Percentiles rank a stretch among this genome's conserved stretches.
phyloP scores from a whole-genome alignment of 805 yeast species.

The Yamadazyma phyllophila region DNA sequence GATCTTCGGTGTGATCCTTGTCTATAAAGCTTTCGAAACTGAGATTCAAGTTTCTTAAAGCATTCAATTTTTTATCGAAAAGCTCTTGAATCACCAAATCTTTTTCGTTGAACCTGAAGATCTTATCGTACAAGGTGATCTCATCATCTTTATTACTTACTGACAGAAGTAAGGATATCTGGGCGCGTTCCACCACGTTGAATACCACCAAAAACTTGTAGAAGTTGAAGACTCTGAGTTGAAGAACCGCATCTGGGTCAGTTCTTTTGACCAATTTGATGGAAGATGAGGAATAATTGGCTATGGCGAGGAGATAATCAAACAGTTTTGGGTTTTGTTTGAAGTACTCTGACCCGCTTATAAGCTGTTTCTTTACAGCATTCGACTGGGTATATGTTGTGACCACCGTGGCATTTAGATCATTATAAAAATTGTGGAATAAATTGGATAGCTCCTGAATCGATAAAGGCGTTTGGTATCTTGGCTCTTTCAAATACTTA shows the following conservation, averaged over 20 bases:
- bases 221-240: constrained; percentile 39
- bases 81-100: constrained; percentile 37
- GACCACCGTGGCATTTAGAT: constrained; percentile 33
- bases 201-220: constrained; percentile 37
- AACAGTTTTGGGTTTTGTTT: constrained; percentile 27
- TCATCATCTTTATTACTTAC: constrained; percentile 24
- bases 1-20: constrained; percentile 9
- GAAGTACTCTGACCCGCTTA: constrained; percentile 28
- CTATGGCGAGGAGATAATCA: constrained; percentile 42
- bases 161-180: constrained; percentile 27
- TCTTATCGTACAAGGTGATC: constrained; percentile 34
- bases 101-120: constrained; percentile 37
- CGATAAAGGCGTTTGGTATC: constrained; percentile 41
- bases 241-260: constrained; percentile 36
- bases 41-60: constrained; percentile 24
- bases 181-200: constrained; percentile 35
- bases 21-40: constrained; percentile 33
- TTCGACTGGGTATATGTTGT: constrained; percentile 37
- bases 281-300: constrained; percentile 37
- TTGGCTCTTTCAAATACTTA: constrained; percentile 40
- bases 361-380: constrained; percentile 36
- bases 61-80: constrained; percentile 30
- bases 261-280: constrained; percentile 35
- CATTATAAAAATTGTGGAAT: constrained; percentile 36
- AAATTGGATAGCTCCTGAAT: constrained; percentile 32